A percentile compares a stretch with the other conserved stretches of the same genome.
These are phyloP conservation scores for Chalciporus piperatus DNA, from an alignment of 768 basidiomycete species.

Conservation along the genomic window DNA sequence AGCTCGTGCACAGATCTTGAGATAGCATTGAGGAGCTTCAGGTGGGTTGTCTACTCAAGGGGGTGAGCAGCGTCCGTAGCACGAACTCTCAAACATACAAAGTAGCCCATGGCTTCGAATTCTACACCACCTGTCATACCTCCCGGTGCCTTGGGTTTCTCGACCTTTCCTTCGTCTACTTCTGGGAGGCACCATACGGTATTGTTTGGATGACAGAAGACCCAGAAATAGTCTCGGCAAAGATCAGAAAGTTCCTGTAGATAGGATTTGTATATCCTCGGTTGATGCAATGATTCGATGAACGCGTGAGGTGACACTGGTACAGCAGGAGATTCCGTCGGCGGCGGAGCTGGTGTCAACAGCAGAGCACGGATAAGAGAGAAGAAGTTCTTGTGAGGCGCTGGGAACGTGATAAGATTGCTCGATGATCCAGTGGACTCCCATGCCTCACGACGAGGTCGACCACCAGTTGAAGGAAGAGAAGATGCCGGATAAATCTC, in stretches of 20 bases:
- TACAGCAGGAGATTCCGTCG: slow-evolving; percentile 56
- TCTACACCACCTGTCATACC: slow-evolving; percentile 99
- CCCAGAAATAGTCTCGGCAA: slow-evolving; percentile 94
- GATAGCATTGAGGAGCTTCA: slow-evolving; percentile 82
- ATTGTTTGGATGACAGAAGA: slow-evolving; percentile 95
- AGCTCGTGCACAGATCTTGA: slow-evolving; percentile 63
- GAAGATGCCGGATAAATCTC: slow-evolving; percentile 80
- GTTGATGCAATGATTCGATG: slow-evolving; percentile 66
- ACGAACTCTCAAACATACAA: slow-evolving; percentile 53
- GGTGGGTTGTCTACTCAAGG: slow-evolving; percentile 69
- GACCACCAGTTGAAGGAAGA: slow-evolving; percentile 50
- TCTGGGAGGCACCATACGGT: slow-evolving; percentile 84
- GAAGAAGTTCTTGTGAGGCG: slow-evolving; percentile 70
- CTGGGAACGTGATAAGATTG: slow-evolving; percentile 62
- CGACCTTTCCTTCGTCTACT: slow-evolving; percentile 80
- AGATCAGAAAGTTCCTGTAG: slow-evolving; percentile 83
- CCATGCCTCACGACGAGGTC: slow-evolving; percentile 52
- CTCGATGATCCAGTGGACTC: slow-evolving; percentile 45
- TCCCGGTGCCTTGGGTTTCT: slow-evolving; percentile 90
- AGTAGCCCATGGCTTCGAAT: slow-evolving; percentile 94
- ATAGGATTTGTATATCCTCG: slow-evolving; percentile 78
- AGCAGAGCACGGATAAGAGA: slow-evolving; percentile 72
- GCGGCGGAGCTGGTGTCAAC: slow-evolving; percentile 67
- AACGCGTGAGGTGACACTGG: slow-evolving; percentile 77
- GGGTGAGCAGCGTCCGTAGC: slow-evolving; percentile 9